A percentile compares a stretch with the other conserved stretches of the same genome.
phyloP scores from a whole-genome alignment of 768 basidiomycete genomes.

The Cubamyces lactineus region DNA sequence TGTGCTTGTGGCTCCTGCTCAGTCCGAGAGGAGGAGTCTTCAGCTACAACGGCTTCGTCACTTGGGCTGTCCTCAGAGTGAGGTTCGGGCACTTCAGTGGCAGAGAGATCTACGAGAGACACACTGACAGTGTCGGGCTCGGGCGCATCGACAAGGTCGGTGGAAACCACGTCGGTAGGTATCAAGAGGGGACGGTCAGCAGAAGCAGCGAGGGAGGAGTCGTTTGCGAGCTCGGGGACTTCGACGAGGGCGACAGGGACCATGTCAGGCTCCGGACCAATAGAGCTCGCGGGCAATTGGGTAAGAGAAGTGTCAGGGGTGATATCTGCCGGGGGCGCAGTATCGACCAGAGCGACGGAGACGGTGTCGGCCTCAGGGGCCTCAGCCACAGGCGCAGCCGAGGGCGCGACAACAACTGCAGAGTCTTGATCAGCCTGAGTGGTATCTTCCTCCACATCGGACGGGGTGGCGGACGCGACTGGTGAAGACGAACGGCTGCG shows the following conservation, averaged over 20 bases:
- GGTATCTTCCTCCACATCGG: neutral
- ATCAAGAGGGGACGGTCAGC: too few species aligned
- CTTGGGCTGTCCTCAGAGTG: neutral
- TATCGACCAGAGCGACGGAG: neutral
- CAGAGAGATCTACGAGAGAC: neutral
- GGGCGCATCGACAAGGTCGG: neutral
- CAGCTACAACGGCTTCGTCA: neutral
- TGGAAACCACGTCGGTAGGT: neutral
- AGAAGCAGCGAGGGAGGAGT: neutral
- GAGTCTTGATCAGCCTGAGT: neutral
- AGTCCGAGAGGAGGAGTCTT: too few species aligned
- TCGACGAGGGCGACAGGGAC: conserved; percentile 3
- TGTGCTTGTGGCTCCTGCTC: too few species aligned
- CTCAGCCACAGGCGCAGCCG: neutral
- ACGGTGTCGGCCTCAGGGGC: conserved; percentile 1
- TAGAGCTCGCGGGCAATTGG: neutral
- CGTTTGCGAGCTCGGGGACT: neutral
- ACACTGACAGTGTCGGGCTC: conserved; percentile 1
- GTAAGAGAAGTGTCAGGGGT: neutral
- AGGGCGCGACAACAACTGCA: neutral
- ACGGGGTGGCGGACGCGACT: neutral
- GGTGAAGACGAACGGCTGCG: conserved; percentile 7
- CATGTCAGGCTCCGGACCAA: neutral
- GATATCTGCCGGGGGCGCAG: neutral
- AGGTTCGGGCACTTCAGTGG: neutral